Base-by-base conservation (phyloP, 352 stramenopile genomes). In the Phytophthora fragariae region DNA sequence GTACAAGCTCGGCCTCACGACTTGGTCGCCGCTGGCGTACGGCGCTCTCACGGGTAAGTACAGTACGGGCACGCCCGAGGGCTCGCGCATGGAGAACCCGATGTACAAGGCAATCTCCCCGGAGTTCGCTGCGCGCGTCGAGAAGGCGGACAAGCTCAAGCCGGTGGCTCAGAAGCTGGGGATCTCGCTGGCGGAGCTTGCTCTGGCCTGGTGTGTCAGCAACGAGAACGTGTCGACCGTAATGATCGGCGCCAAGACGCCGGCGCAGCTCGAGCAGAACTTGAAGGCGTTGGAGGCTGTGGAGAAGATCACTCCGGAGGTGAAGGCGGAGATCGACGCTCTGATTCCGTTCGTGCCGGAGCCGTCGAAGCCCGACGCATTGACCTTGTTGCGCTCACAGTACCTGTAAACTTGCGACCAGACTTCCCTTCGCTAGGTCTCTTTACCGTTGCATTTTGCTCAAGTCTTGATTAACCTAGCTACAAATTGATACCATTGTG, bases 11-110 rank as follows among this genome's bases (percentile, higher is more conserved):
- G 29, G 29, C 29, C 29, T 31, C 4, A 31, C 29, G 29, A 31
- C 29, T 31, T 31, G 29, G 29, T 31, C 29, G 29, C 29, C 29
- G 29, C 29, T 31, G 29, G 29, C 29, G 1, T 87, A 70, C 31
- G 86, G 88, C 14, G 66, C 89, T 10, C 70, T 95, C 1, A 91
- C 88, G 17, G 86, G 86, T 62, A 94, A 93, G 70, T 94, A 93
- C 82, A 88, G 80, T 59, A 72, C 77, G 17, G 83, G 79, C 1
- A 83, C 82, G 17, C 77, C 81, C 3, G 82, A 85, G 0, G 84
- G 73, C 35, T 91, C 73, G 12, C 83, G 76, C 52, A 60, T 86
- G 46, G 81, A 75, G 39, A 76, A 80, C 35, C 54, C 78, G 3
- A 59, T 72, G n/a, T 82, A 78, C 61, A 82, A 82, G 68, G 55